Base-by-base conservation (phyloP, 352 stramenopile genomes). In the Phytophthora rubi region DNA sequence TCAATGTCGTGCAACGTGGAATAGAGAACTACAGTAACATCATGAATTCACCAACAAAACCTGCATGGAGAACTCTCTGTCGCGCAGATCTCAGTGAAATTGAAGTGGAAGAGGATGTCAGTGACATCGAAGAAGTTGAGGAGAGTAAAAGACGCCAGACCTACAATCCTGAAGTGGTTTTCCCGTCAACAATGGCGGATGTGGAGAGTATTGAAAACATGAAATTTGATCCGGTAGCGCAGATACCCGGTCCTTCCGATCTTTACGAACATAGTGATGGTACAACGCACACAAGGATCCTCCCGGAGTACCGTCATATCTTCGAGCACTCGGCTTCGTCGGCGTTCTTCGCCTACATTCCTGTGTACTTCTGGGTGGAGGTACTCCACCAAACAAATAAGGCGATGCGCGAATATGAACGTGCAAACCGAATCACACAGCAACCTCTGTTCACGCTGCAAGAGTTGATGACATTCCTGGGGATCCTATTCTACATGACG, bases 391-490 rank as follows among this genome's bases (percentile, higher is more conserved):
- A 76, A 42, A 76, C 59, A 0, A 75, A 76, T 42, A 67, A 65
- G 23, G 45, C 54, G 1, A 59, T 70, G 54, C 18, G 6, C 26
- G 63, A 10, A 28, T 47, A 9, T 8, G 49, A 42, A 28, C 18
- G 52, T 39, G 23, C 23, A 33, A 65, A 56, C 4, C 7, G 28
- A 0, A 10, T 44, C 35, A 8, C 1, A 9, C 5, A 15, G 1
- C 62, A 12, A 1, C 7, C 35, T n/a, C 23, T 10, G n/a, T 65
- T 70, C 42, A 62, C 60, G 33, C n/a, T 79, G 8, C n/a, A 71
- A 26, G 67, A 82, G 37, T 28, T 82, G 39, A 75, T 79, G 67
- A 65, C 30, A 12, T 82, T 79, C 51, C 32, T 82, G 0, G 75
- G 70, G 13, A 75, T 81, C 32, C 48, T 77, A n/a, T 78, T 56